Conservation (phyloP, 371 early-diverging fungal species). For the Syncephalis fuscata region DNA sequence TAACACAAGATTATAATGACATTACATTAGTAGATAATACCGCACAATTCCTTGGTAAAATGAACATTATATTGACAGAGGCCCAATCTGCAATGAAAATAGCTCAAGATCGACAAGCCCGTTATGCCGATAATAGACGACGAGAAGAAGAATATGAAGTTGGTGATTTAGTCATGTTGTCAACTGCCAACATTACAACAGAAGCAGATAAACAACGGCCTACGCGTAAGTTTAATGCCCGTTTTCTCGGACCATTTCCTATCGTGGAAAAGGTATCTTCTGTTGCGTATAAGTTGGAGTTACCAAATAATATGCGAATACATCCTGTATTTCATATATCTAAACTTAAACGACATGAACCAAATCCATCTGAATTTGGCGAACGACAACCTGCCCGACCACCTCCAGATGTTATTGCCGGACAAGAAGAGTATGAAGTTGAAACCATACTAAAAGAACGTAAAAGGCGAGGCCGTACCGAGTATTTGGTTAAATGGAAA, state of each 20-base stretch:
- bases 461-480: not conserved
- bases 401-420: not conserved
- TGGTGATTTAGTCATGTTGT: not conserved
- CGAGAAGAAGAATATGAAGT: not conserved
- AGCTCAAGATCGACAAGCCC: not conserved
- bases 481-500: slow-evolving; percentile 4
- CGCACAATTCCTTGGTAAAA: not conserved
- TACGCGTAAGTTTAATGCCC: not conserved
- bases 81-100: not conserved
- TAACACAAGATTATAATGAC: not conserved
- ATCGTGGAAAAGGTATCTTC: slow-evolving; percentile 1
- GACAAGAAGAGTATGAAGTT: not conserved
- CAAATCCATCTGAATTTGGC: not conserved
- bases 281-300: slow-evolving; percentile 1
- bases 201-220: not conserved
- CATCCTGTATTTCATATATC: slow-evolving; percentile 2
- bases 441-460: not conserved
- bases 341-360: not conserved
- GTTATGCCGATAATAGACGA: not conserved
- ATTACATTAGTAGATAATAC: not conserved
- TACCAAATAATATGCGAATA: slow-evolving; percentile 1
- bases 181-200: not conserved
- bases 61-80: not conserved
- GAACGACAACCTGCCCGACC: not conserved
- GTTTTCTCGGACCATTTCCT: not conserved